Evolutionary conservation across 129 eudicot genomes (phyloP), one percentile per base, ranked within the genome.

Genomic region (Dittrichia graveolens): DNA sequence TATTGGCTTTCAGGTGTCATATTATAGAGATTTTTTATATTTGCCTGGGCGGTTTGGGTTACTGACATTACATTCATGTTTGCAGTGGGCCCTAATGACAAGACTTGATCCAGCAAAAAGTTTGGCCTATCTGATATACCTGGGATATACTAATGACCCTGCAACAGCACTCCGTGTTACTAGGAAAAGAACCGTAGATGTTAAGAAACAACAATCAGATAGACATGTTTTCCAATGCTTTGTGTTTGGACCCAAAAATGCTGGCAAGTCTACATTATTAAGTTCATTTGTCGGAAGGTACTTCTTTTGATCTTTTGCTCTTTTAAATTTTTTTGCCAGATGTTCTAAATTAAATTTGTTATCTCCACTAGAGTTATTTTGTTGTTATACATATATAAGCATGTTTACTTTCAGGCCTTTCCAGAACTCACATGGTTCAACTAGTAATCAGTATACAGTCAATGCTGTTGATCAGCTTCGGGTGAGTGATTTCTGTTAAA

Each of bases 11-110:
- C 66, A 18, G 15, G 71, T 49, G 48, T 73, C 16, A 62, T 40
- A 74, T 64, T 24, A 41, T 46, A 14, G 4, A 43, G 16, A 34
- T n/a, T 56, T 38, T 55, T 12, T 53, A 15, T 53, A 52, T 12
- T 59, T 59, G 7, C 35, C 55, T 49, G 37, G 49, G 56, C 48
- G 35, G 48, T 61, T 62, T 43, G 34, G 52, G 38, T 38, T 61
- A 45, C 76, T 77, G 46, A 54, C 44, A 55, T 56, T 5, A 16
- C 45, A 40, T 14, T 55, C 62, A 68, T 67, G 71, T 57, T 63
- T 83, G 81, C 87, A 94, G 98, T 94, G 98, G 98, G 83, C 85
- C 75, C 81, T 94, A 67, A 94, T 94, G 98, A 94, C 98, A 8
- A 61, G 76, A 14, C 83, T 90, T 39, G 90, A 87, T 49, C 98